Evolutionary conservation across 148 eudicot species (phyloP).

Genomic region (Rhododendron ovatum): DNA sequence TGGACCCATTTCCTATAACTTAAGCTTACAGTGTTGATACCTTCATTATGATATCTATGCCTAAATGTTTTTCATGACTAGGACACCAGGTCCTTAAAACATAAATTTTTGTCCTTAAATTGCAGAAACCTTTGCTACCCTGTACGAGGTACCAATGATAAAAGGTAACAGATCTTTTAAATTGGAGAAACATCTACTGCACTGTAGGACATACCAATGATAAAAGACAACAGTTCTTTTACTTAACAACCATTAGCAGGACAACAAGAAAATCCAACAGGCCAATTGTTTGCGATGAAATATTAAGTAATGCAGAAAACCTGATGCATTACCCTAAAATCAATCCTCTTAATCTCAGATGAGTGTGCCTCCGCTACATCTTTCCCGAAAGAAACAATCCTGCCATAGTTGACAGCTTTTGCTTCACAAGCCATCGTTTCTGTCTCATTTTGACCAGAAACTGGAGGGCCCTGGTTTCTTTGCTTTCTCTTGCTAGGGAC

Average conservation of each 20-base stretch:
- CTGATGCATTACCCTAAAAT: constrained; percentile 61
- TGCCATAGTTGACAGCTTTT: constrained; percentile 57
- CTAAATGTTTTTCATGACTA: not conserved
- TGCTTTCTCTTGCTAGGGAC: constrained; percentile 42
- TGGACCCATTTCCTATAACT: not conserved
- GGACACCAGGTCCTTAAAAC: not conserved
- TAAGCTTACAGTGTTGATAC: not conserved
- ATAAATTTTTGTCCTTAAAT: not conserved
- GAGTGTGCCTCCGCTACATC: constrained; percentile 52
- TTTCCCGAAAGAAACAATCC: constrained; percentile 84
- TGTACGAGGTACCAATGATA: not conserved
- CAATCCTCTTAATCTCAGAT: constrained; percentile 64
- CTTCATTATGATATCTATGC: not conserved
- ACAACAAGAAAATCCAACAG: not conserved
- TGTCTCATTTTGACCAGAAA: constrained; percentile 24
- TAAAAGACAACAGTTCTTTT: not conserved
- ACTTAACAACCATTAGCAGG: not conserved
- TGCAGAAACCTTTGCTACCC: not conserved
- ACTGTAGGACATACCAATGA: not conserved
- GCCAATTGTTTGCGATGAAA: not conserved
- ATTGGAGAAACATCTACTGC: not conserved
- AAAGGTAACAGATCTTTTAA: not conserved
- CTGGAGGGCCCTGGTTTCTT: constrained; percentile 25
- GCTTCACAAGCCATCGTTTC: constrained; percentile 23
- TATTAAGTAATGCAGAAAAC: not conserved